A percentile compares a stretch with the other conserved stretches of the same genome.
Evolutionary conservation across 1,284 basidiomycete species (phyloP).

Genomic region (Retiboletus flavoniger): DNA sequence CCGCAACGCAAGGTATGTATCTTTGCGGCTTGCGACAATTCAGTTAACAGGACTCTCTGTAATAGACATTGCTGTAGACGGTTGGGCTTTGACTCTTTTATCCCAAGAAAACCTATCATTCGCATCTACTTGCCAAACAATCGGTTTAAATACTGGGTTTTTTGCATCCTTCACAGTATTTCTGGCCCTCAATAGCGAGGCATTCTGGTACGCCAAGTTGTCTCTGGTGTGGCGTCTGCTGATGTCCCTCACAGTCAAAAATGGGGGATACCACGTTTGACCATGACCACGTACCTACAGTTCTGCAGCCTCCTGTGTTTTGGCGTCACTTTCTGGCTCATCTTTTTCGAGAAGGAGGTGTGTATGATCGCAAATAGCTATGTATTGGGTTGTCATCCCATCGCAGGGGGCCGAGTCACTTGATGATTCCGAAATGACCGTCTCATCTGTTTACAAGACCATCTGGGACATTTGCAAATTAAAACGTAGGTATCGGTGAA

Average conservation of each 20-base stretch:
- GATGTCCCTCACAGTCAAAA: constrained; percentile 48
- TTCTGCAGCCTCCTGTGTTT: constrained; percentile 87
- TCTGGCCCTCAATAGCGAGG: constrained; percentile 92
- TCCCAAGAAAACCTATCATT: constrained; percentile 95
- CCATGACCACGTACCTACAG: constrained; percentile 79
- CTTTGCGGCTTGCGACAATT: neutral
- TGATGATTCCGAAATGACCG: constrained; percentile 84
- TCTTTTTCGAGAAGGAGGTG: constrained; percentile 90
- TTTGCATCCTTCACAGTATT: constrained; percentile 98
- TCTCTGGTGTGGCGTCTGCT: constrained; percentile 1
- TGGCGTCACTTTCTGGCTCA: constrained; percentile 82
- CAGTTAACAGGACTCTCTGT: constrained; percentile 4
- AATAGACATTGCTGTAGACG: constrained; percentile 95
- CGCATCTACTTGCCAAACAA: constrained; percentile 97
- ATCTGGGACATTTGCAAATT: constrained; percentile 95
- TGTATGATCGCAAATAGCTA: constrained; percentile 28
- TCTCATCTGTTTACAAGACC: constrained; percentile 87
- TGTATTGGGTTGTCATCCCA: constrained; percentile 10
- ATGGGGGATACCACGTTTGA: constrained; percentile 86
- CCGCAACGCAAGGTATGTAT: constrained; percentile 88
- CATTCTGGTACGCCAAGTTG: constrained; percentile 70
- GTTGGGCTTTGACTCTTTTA: constrained; percentile 96
- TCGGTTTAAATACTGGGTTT: constrained; percentile 95
- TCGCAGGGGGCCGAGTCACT: constrained; percentile 68
- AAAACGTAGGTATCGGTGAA: constrained; percentile 60